Evolutionary conservation across 495 filamentous ascomycete genomes (phyloP), one percentile per base, ranked within the genome.

Genomic region (Rhypophila decipiens): DNA sequence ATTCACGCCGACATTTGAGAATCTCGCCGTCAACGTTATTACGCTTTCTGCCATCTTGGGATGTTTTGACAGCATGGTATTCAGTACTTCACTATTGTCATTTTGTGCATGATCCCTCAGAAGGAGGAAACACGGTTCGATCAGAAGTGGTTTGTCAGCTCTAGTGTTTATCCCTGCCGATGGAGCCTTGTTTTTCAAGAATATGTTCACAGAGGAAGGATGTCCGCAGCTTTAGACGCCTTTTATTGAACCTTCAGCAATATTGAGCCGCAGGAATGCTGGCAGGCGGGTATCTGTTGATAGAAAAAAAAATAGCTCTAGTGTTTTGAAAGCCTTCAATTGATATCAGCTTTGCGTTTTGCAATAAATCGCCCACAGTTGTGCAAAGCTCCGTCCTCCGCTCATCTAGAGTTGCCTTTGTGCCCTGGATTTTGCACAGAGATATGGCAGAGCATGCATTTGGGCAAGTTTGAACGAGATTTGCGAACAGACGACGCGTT

Each of bases 41-140:
- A 42, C 36, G 37, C 50, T 58, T 52, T 51, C 15, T 36, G 33
- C 51, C 35, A 55, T 57, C 44, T 57, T 47, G 27, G 45, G 47
- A 38, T 43, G 47, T n/a, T 41, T 61, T 47, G 39, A 43, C 34
- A 17, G 33, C 20, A 39, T 49, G 55, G 53, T 56, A 56, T 56
- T 39, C 46, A 42, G 51, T 61, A 57, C 39, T 36, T 50, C 29
- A 47, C 57, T 53, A 57, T 57, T 47, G 49, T 58, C 60, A 61
- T 61, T 41, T 60, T 58, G 50, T 51, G 35, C 42, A 34, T 49
- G 50, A 44, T 56, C 46, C 42, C 41, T 36, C 34, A 42, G 55
- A 23, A 43, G 23, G 37, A 36, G 22, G 20, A 21, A 27, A 23
- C 9, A 38, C 18, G 45, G 37, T 49, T 46, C 35, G 29, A 27